Evolutionary conservation across 805 yeast species (phyloP), one percentile per base, ranked within the genome.

Genomic region (Zygosaccharomyces kombuchaensis): DNA sequence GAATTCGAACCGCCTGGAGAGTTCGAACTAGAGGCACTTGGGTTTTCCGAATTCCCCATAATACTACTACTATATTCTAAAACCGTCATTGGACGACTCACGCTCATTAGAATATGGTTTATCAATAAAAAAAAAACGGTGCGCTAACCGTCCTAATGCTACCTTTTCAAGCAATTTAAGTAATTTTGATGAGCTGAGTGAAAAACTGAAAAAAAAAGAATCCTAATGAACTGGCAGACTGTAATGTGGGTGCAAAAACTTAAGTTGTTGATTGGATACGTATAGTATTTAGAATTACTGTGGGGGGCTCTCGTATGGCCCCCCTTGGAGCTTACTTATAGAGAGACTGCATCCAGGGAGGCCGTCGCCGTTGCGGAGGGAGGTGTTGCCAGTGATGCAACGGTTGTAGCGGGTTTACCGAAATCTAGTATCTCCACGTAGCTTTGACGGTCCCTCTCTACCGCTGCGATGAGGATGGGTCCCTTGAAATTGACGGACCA

Each of bases 401-500:
- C 16, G 2, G 19, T 30, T 6, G 26, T 8, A 17, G 43, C 55
- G 14, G 48, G 44, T 54, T 45, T 47, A 39, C 86, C 83, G 67
- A 87, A 91, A 62, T 89, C 96, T 40, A 89, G 68, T 23, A 93
- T 82, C 64, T 90, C 97, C 48, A 93, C 81, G 60, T 72, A 84
- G 2, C 96, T 87, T 51, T 74, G 75, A 8, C 77, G 77, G 32
- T 76, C 80, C 45, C 80, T 74, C 62, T 88, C 95, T 8, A 90
- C 93, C 0, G 99, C 98, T 16, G 95, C 91, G 31, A 91, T 87
- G 60, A 97, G 85, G 42, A 89, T 75, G 48, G 84, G 77, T 53
- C 81, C 79, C 59, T 88, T 95, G 58, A 89, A 87, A 57, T 84
- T 78, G 2, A 91, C 96, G 55, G 93, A 96, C 99, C 99, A 93